phyloP scores from a whole-genome alignment of 163 green algal genomes.

The Picocystis sp. region DNA sequence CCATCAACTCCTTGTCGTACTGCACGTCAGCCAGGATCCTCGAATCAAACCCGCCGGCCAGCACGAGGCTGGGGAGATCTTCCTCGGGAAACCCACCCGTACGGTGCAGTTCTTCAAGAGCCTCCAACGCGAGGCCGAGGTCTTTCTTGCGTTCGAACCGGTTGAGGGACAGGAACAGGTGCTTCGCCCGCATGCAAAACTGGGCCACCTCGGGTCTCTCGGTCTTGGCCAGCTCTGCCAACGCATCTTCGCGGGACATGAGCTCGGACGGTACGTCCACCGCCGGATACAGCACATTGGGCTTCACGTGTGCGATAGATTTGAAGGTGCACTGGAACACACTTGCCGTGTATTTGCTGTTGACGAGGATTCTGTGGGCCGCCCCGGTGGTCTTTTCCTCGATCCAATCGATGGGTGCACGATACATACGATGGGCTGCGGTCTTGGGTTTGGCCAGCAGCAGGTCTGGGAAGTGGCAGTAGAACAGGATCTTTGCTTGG shows the following conservation, averaged over 20 bases:
- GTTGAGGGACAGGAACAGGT: constrained; percentile 88
- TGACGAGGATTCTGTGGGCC: constrained; percentile 75
- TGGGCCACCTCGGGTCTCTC: neutral
- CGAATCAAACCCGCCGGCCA: constrained; percentile 66
- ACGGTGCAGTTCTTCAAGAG: constrained; percentile 36
- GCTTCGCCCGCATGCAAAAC: neutral
- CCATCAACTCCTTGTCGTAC: constrained; percentile 44
- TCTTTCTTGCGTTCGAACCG: constrained; percentile 95
- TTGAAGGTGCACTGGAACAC: constrained; percentile 72
- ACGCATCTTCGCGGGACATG: neutral
- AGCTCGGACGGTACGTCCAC: constrained; percentile 32
- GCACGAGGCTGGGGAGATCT: constrained; percentile 18
- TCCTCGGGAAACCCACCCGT: constrained; percentile 1
- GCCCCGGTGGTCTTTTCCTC: constrained; percentile 70
- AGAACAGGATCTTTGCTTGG: constrained; percentile 47
- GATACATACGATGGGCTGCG: constrained; percentile 51
- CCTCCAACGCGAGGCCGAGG: constrained; percentile 23
- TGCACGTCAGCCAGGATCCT: constrained; percentile 73
- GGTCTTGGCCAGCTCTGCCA: neutral
- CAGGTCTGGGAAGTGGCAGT: constrained; percentile 95
- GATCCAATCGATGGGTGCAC: constrained; percentile 61
- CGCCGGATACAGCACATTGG: constrained; percentile 69
- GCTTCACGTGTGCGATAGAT: constrained; percentile 30
- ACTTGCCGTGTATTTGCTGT: constrained; percentile 41
- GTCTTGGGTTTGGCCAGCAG: constrained; percentile 51